A percentile compares a stretch with the other conserved stretches of the same genome.
Conservation (phyloP, 148 eudicot species). For the Agrostemma githago region DNA sequence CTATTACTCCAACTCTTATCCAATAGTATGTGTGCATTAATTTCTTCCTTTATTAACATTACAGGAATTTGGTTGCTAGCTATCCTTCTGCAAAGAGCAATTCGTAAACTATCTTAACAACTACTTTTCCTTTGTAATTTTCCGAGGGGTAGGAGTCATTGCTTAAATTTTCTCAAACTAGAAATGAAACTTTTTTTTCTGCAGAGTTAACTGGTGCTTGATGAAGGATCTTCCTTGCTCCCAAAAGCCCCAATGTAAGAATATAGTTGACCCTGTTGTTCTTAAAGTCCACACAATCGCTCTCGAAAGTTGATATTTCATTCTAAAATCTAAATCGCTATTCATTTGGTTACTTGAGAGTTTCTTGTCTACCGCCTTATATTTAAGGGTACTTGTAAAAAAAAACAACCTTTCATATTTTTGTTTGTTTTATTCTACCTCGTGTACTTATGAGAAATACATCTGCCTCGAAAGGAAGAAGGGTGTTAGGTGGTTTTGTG, state of each 20-base stretch:
- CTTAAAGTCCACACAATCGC: not conserved
- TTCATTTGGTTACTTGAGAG: not conserved
- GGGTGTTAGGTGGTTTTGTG: too few relatives aligned
- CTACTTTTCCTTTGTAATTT: not conserved
- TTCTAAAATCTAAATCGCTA: too few relatives aligned
- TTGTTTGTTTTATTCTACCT: too few relatives aligned
- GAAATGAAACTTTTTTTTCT: not conserved
- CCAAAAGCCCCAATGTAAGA: constrained; percentile 39
- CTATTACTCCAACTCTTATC: not conserved
- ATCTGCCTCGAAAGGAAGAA: too few relatives aligned
- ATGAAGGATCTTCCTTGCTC: constrained; percentile 56
- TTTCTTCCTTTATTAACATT: not conserved
- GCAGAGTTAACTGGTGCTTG: constrained; percentile 56
- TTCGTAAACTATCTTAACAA: constrained; percentile 38
- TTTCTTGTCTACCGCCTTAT: too few relatives aligned
- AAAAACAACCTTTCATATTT: too few relatives aligned
- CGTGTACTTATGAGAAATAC: too few relatives aligned
- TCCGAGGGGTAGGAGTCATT: not conserved
- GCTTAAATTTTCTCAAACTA: not conserved
- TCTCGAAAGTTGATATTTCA: not conserved
- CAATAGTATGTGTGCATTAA: not conserved
- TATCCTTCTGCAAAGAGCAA: constrained; percentile 29
- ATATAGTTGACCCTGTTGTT: not conserved
- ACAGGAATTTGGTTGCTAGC: constrained; percentile 63
- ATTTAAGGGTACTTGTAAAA: too few relatives aligned